Percentiles rank a stretch among this genome's conserved stretches.
These are phyloP conservation scores for Trichopus zeylanicus DNA, from an alignment of 116 monocot genomes.

Conservation along the genomic window DNA sequence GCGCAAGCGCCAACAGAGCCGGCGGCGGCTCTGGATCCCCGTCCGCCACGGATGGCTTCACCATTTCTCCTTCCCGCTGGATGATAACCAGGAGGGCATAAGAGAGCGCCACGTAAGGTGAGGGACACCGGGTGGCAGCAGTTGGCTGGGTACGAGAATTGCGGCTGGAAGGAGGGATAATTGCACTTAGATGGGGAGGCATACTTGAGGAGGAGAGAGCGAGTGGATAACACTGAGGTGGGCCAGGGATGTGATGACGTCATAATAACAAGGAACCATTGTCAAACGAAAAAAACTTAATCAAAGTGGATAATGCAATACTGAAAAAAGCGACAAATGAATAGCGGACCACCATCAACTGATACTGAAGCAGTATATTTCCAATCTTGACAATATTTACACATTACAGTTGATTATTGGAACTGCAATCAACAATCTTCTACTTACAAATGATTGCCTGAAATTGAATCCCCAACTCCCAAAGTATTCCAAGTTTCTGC, in stretches of 20 bases:
- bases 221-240: not conserved
- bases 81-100: not conserved
- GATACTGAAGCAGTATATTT: too few relatives aligned
- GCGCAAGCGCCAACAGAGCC: conserved; percentile 27
- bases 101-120: not conserved
- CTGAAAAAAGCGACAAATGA: too few relatives aligned
- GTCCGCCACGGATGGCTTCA: conserved; percentile 2
- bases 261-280: too few relatives aligned
- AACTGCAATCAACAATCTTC: too few relatives aligned
- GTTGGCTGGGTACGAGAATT: not conserved
- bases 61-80: not conserved
- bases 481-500: too few relatives aligned
- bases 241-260: not conserved
- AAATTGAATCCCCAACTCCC: too few relatives aligned
- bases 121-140: not conserved
- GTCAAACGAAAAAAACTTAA: too few relatives aligned
- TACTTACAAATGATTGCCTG: too few relatives aligned
- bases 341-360: too few relatives aligned
- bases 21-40: conserved; percentile 11
- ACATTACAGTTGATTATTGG: too few relatives aligned
- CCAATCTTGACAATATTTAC: too few relatives aligned
- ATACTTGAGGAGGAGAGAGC: not conserved
- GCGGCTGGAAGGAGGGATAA: not conserved
- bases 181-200: not conserved
- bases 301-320: not conserved